Base-by-base conservation (phyloP, 805 yeast species). In the Saccharomycopsis sp. region DNA sequence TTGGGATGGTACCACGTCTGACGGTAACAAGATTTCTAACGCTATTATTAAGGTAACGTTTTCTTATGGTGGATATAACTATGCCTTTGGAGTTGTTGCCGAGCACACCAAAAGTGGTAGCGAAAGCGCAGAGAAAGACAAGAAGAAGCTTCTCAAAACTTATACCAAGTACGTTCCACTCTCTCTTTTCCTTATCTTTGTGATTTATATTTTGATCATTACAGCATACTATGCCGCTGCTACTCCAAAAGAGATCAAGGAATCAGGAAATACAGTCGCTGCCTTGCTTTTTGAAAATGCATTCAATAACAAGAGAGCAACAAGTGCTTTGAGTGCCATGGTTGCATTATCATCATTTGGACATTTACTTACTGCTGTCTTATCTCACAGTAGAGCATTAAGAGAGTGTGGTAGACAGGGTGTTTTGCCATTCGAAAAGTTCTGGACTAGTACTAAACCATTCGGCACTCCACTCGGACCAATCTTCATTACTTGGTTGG, bases 321-420 rank as follows among this genome's bases (percentile, higher is more conserved):
- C 75, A 61, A 76, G 67, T 63, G 80, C 81, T 2, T 71, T 79
- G 5, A 72, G 76, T 38, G 79, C 75, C 2, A 72, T 78, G 52
- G 81, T 78, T 49, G 81, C 81, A 14, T 68, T 78, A 55, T 73
- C 79, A 52, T 79, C 82, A 2, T 75, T 75, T 67, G 80, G 80
- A 62, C 78, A 78, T 63, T 79, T 78, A 38, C 65, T 78, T 65
- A 72, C 80, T 15, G 81, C 77, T 35, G 76, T 77, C 25, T 74
- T 78, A 60, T 73, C 81, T 14, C 82, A 78, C 65, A 80, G 81
- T 57, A 72, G 82, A 70, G 73, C 78, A 56, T 65, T 78, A 56
- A 80, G 78, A 67, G 78, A 75, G 56, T 75, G 78, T 65, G 82
- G 81, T 52, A 73, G 81, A 67, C 81, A 78, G 70, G 81, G 82